Evolutionary conservation across 257 asterid genomes (phyloP).

Genomic region (Lavandula angustifolia): DNA sequence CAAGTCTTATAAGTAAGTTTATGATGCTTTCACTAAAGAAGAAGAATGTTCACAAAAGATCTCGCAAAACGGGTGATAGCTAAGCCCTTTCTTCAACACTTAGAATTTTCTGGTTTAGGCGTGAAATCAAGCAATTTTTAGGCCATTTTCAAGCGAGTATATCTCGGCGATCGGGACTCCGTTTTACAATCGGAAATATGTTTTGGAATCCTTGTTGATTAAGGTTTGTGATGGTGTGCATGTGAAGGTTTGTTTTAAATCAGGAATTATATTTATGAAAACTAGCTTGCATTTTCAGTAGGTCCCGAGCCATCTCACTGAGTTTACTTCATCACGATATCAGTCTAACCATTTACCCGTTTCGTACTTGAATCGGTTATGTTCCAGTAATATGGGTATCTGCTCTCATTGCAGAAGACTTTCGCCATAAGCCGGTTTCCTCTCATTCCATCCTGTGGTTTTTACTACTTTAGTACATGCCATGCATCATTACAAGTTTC

Average conservation of each 20-base stretch:
- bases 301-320: not conserved
- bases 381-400: too few species aligned
- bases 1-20: slow-evolving; percentile 72
- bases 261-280: not conserved
- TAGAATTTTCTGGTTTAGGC: too few species aligned
- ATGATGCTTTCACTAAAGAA: slow-evolving; percentile 15
- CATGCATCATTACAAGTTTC: slow-evolving; percentile 8
- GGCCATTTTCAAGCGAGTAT: too few species aligned
- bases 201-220: too few species aligned
- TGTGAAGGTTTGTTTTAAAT: not conserved
- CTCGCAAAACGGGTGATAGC: too few species aligned
- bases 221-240: too few species aligned
- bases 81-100: too few species aligned
- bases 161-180: too few species aligned
- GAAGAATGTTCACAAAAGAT: too few species aligned
- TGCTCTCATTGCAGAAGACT: not conserved
- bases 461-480: not conserved
- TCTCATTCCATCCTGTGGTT: not conserved
- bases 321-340: not conserved
- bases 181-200: too few species aligned
- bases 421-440: slow-evolving; percentile 1
- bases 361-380: too few species aligned
- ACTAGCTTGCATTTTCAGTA: not conserved
- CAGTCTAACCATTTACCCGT: not conserved
- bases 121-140: too few species aligned